Conservation (phyloP, 768 basidiomycete species). For the Boletus huronensis region DNA sequence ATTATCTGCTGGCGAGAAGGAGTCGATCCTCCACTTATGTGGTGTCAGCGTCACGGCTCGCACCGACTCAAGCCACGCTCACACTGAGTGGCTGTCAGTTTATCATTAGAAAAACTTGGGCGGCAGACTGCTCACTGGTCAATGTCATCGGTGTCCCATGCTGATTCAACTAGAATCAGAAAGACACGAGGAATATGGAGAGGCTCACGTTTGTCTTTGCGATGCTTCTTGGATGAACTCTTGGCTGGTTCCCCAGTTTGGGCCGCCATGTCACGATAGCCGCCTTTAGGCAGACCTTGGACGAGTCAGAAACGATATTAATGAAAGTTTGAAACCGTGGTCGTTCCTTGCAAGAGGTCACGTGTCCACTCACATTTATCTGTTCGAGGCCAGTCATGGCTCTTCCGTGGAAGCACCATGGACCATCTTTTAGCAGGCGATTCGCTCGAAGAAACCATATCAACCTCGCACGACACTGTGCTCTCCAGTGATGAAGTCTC, state of each 20-base stretch:
- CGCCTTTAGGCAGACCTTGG: background rate
- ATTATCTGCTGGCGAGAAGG: conserved; percentile 73
- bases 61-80: conserved; percentile 22
- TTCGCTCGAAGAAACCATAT: conserved; percentile 29
- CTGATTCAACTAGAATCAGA: conserved; percentile 41
- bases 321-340: background rate
- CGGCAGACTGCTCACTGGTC: conserved; percentile 74
- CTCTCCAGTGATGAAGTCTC: conserved; percentile 58
- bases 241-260: conserved; percentile 38
- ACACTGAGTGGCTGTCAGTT: conserved; percentile 37
- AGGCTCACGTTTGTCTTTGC: conserved; percentile 91
- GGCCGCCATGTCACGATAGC: conserved; percentile 19
- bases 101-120: background rate
- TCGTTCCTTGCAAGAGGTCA: conserved; percentile 7
- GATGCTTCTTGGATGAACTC: conserved; percentile 84
- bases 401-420: conserved; percentile 34
- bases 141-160: conserved; percentile 99
- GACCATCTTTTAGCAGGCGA: conserved; percentile 42
- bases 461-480: conserved; percentile 50
- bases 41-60: conserved; percentile 11
- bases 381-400: background rate
- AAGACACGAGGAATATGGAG: background rate
- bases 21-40: conserved; percentile 81
- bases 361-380: conserved; percentile 10
- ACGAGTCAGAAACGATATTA: background rate